Percentiles rank a stretch among this genome's conserved stretches.
Evolutionary conservation across 352 stramenopile genomes (phyloP).

Genomic region (Phytophthora tentaculata): DNA sequence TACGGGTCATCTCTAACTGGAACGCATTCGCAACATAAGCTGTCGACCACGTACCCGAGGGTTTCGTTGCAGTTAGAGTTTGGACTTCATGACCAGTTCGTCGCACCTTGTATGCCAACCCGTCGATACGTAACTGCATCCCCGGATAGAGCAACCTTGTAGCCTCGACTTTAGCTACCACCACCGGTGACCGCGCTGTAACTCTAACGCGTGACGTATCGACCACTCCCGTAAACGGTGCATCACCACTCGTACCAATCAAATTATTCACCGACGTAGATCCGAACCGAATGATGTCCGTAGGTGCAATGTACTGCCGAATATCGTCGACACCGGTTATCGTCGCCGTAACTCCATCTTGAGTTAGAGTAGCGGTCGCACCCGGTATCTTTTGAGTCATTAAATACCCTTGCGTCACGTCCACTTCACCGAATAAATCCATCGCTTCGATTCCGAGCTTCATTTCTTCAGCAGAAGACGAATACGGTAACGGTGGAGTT

Average conservation of each 20-base stretch:
- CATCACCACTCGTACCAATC: slow-evolving; percentile 69
- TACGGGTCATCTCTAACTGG: slow-evolving; percentile 50
- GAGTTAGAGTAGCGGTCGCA: slow-evolving; percentile 54
- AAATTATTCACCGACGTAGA: slow-evolving; percentile 45
- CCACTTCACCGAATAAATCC: slow-evolving; percentile 73
- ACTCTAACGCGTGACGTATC: slow-evolving; percentile 61
- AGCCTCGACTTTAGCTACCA: slow-evolving; percentile 39
- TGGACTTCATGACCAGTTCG: slow-evolving; percentile 93
- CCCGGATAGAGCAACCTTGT: slow-evolving; percentile 73
- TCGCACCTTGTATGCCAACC: slow-evolving; percentile 84
- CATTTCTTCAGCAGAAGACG: slow-evolving; percentile 58
- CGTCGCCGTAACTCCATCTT: slow-evolving; percentile 54
- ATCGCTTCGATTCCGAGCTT: slow-evolving; percentile 80
- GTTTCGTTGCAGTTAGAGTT: slow-evolving; percentile 55
- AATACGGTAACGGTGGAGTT: slow-evolving; percentile 63
- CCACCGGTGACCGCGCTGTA: slow-evolving; percentile 50
- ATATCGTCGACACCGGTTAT: slow-evolving; percentile 68
- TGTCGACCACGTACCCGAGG: slow-evolving; percentile 31
- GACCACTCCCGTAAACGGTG: slow-evolving; percentile 52
- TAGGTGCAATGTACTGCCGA: slow-evolving; percentile 62
- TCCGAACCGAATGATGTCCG: slow-evolving; percentile 75
- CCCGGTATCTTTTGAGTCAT: slow-evolving; percentile 62
- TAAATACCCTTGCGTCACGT: slow-evolving; percentile 60
- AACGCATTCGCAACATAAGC: slow-evolving; percentile 31
- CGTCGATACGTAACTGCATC: slow-evolving; percentile 90